Base-by-base conservation (phyloP, 2,329 filamentous ascomycete genomes). In the Pseudocercospora eumusae region DNA sequence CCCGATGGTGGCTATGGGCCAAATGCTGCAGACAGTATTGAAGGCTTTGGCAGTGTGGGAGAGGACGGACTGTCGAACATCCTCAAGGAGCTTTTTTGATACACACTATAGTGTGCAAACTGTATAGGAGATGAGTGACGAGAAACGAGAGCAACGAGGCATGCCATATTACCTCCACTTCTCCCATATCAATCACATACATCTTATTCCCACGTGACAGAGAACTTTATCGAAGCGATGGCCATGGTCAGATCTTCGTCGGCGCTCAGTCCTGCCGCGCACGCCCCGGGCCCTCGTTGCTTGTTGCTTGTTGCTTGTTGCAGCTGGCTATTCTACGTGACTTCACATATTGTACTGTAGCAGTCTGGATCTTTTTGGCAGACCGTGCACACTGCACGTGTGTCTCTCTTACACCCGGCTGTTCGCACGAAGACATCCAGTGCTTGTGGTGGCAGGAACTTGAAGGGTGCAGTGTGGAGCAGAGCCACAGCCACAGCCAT, bases 21-120 rank as follows among this genome's bases (percentile, higher is more conserved):
- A 25, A 56, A 59, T 28, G 52, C 56, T 27, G 52, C 79, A 18
- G 65, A 65, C 42, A 62, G 59, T 23, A 62, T 68, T 23, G 65
- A 65, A 10, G 77, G 77, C 3, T 66, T 78, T 79, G 7, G 78
- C 84, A 31, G 23, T 21, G 40, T 45, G 65, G 82, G 81, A 3
- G 85, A 87, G 62, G 84, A 85, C 45, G 85, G 86, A 68, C 76
- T 88, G 71, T 81, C 82, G 31, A 79, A 81, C 61, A 84, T 87
- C 36, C 78, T 88, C 72, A 79, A 83, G 65, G 83, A 86, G 68
- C 71, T 88, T 53, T 87, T 88, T 63, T 87, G 52, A 54, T 25
- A 1, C 4, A 23, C 15, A 50, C 23, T 11, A 50, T n/a, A 27
- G 13, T 28, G 47, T 28, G 47, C 44, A 45, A 13, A 11, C 11